These are phyloP conservation scores for Aspergillus incahuasiensis DNA, from an alignment of 495 filamentous ascomycete species.

Conservation along the genomic window DNA sequence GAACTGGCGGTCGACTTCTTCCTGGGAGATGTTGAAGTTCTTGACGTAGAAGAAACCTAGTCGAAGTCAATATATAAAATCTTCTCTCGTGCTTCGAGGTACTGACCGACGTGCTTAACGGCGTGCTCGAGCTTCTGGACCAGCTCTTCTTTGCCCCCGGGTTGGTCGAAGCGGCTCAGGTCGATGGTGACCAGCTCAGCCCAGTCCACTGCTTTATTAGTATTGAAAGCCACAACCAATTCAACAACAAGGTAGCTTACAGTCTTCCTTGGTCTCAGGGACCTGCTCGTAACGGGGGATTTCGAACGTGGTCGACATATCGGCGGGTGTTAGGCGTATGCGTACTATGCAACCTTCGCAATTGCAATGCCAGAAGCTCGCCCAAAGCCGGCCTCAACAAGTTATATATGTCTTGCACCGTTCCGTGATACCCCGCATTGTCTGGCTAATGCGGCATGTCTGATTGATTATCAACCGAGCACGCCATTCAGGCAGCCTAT, in stretches of 20 bases:
- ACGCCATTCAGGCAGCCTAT: background rate
- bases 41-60: constrained; percentile 53
- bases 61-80: constrained; percentile 20
- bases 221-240: too few relatives aligned
- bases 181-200: constrained; percentile 55
- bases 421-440: background rate
- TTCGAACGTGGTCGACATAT: constrained; percentile 12
- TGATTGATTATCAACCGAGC: background rate
- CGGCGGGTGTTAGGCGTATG: too few relatives aligned
- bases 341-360: too few relatives aligned
- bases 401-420: background rate
- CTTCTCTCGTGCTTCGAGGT: background rate
- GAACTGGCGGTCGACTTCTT: constrained; percentile 54
- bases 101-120: constrained; percentile 47
- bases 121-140: constrained; percentile 56
- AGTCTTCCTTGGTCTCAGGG: constrained; percentile 43
- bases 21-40: constrained; percentile 51
- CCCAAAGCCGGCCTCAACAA: background rate
- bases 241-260: constrained; percentile 20
- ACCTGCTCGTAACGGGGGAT: constrained; percentile 39
- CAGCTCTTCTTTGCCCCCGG: constrained; percentile 50
- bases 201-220: constrained; percentile 40
- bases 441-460: background rate
- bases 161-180: constrained; percentile 44
- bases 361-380: background rate